Evolutionary conservation across 177 flowering plant species (phyloP), one percentile per base, ranked within the genome.

Genomic region (Telopea speciosissima): DNA sequence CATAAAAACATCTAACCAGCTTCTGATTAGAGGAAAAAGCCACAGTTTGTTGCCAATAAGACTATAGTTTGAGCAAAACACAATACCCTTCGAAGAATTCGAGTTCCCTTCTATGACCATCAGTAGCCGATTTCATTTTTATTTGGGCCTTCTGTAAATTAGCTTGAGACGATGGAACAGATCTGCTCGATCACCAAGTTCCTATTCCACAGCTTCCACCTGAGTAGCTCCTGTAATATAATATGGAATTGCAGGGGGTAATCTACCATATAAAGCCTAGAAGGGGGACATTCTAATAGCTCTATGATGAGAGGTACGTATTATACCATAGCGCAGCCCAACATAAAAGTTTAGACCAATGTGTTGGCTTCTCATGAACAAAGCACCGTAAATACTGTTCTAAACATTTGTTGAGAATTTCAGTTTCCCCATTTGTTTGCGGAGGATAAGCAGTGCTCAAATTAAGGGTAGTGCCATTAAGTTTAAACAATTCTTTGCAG

Each of bases 331-430:
- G 7, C 49, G 2, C 49, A 9, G 49, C 49, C 49, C 49, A 44
- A 2, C 13, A 1, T 13, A 44, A 40, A 11, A 17, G 36, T 3
- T 12, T 17, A 21, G 44, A 14, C 68, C 68, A 65, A 0, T 3
- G 7, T 1, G 25, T 13, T 1, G 68, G 68, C 12, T 65, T 40
- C 6, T 36, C 49, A 65, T 8, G 7, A 33, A 24, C 22, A 65
- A 65, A 65, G 10, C 54, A 65, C 2, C 68, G 56, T 7, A 65
- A 21, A 36, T 65, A 36, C 49, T 49, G 36, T 25, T 65, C 68
- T 1, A 65, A 10, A n/a, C 68, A 65, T 3, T 52, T 11, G 22
- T 65, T 65, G 1, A 65, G 8, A 16, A 25, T 14, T 24, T 9
- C 24, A 36, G 44, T 25, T 14, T 36, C 0, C 12, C 49, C 49